Evolutionary conservation across 108 stramenopile genomes (phyloP), one percentile per base, ranked within the genome.

Genomic region (Craspedostauros australis): DNA sequence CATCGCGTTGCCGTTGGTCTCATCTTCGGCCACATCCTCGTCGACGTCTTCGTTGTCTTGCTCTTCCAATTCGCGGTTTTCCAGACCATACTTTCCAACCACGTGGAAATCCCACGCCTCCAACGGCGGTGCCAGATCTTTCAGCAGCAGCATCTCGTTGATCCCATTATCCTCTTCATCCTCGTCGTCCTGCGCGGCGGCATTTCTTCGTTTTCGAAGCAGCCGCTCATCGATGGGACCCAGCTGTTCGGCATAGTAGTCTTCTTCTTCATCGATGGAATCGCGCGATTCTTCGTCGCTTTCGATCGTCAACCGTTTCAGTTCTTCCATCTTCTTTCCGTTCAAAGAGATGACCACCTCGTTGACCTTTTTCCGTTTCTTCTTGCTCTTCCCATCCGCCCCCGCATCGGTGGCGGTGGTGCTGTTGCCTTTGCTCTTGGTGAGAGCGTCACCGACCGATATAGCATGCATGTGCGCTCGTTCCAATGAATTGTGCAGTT

Each of bases 71-170:
- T 50, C 42, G 21, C 29, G 6, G 18, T 60, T 46, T 50, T 53
- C 66, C 44, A 91, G 52, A n/a, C 76, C 84, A 39, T 71, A 34
- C 54, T 91, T 91, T 9, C 83, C 80, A 7, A 72, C 64, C 18
- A 91, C 43, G 54, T 78, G 55, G 46, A 91, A 73, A 34, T 75
- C 70, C 90, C 90, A 91, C 26, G 84, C 86, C 46, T 80, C 75
- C 54, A 91, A 50, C 21, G 90, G 90, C 39, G 74, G 73, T 7
- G 69, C 78, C 18, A 91, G 29, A 44, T 91, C 90, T 37, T 79
- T 66, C 21, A 91, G 60, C 33, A 72, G 46, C 26, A 91, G 48
- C 55, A 9, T 41, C 44, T 19, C 19, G 19, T 6, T 23, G 19
- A 6, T 15, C 41, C 4, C 53, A 1, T 75, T 67, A 14, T 74